These are phyloP conservation scores for Chlamydomonas applanata DNA, from an alignment of 139 green algal genomes.

Conservation along the genomic window DNA sequence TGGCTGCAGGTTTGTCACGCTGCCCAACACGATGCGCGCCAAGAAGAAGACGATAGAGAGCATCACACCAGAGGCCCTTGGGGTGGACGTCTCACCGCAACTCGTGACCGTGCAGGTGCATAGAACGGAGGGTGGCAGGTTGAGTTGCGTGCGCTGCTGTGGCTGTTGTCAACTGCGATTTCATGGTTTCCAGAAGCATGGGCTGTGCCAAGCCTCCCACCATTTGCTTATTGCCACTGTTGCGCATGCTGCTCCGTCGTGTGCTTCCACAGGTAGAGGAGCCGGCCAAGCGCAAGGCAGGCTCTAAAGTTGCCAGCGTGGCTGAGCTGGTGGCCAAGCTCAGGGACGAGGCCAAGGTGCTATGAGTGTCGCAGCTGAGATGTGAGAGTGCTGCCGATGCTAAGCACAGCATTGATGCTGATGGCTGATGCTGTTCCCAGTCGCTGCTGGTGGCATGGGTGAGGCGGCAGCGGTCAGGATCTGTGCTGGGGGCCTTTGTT, in stretches of 20 bases:
- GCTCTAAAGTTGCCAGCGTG: conserved; percentile 54
- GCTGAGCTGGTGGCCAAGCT: conserved; percentile 82
- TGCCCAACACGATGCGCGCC: conserved; percentile 92
- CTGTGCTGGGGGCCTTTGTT: no score
- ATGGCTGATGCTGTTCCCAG: neutral
- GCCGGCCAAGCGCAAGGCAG: conserved; percentile 62
- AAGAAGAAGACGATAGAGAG: conserved; percentile 87
- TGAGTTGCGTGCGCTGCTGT: neutral
- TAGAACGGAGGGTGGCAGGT: neutral
- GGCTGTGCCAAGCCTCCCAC: neutral
- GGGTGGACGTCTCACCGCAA: conserved; percentile 20
- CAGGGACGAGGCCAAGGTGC: conserved; percentile 66
- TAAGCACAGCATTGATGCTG: neutral
- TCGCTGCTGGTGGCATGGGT: no score
- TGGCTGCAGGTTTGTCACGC: conserved; percentile 78
- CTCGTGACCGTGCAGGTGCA: conserved; percentile 20
- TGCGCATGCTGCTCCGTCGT: no score
- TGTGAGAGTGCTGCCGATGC: no score
- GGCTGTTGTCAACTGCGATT: no score
- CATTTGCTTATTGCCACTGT: neutral
- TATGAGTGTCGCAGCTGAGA: conserved; percentile 48
- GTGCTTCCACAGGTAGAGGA: conserved; percentile 66
- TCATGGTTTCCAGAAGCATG: no score
- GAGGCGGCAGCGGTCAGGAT: no score
- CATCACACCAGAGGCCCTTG: conserved; percentile 47